A percentile compares a stretch with the other conserved stretches of the same genome.
These are phyloP conservation scores for Cryoendolithus antarcticus DNA, from an alignment of 2,329 filamentous ascomycete species.

Conservation along the genomic window DNA sequence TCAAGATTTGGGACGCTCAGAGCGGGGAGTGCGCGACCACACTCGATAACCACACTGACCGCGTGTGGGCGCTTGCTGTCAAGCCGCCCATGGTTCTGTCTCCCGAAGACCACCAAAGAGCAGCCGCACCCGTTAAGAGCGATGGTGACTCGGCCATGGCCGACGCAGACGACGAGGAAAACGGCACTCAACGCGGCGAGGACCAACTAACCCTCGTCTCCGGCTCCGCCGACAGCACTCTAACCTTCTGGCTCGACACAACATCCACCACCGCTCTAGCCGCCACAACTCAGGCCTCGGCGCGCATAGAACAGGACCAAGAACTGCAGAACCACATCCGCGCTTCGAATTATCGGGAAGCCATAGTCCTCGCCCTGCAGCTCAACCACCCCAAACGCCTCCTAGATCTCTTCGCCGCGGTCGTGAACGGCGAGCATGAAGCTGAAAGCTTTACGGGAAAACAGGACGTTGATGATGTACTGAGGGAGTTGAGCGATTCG, in stretches of 20 bases:
- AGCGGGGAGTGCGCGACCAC: slow-evolving; percentile 77
- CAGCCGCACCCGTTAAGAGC: neutral
- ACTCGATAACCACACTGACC: slow-evolving; percentile 91
- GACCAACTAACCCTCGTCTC: slow-evolving; percentile 50
- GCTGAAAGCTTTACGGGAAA: slow-evolving; percentile 51
- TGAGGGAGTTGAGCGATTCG: slow-evolving; percentile 66
- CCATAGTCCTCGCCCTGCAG: slow-evolving; percentile 80
- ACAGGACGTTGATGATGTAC: slow-evolving; percentile 64
- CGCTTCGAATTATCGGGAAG: slow-evolving; percentile 77
- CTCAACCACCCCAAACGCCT: slow-evolving; percentile 88
- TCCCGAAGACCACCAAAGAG: slow-evolving; percentile 5
- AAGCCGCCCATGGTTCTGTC: slow-evolving; percentile 37
- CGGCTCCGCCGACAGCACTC: slow-evolving; percentile 79
- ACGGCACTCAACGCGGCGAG: slow-evolving; percentile 5
- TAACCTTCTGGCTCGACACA: slow-evolving; percentile 94
- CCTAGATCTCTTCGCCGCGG: slow-evolving; percentile 69
- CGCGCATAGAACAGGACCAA: slow-evolving; percentile 86
- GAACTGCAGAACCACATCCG: slow-evolving; percentile 87
- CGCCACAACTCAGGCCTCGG: slow-evolving; percentile 59
- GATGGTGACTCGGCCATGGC: slow-evolving; percentile 19
- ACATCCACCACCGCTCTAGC: slow-evolving; percentile 67
- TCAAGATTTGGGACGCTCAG: slow-evolving; percentile 91
- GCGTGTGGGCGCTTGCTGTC: slow-evolving; percentile 80
- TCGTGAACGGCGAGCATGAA: slow-evolving; percentile 56
- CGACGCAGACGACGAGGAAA: slow-evolving; percentile 19